Conservation (phyloP, 1,284 basidiomycete species). For the Cryptococcus amylolentus region DNA sequence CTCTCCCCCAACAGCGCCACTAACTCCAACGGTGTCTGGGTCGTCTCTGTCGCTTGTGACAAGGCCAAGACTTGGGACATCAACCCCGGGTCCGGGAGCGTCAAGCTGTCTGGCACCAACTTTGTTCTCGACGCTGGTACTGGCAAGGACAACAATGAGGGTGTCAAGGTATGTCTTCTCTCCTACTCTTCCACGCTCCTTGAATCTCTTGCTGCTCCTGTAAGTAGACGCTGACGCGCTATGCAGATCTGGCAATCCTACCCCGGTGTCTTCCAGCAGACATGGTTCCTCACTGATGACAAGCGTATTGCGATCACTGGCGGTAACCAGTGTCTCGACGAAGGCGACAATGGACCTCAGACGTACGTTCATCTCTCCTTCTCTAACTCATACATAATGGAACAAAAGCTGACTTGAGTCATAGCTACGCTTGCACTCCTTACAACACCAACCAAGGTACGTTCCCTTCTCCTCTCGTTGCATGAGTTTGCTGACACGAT, state of each 20-base stretch:
- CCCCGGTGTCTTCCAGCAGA: constrained; percentile 25
- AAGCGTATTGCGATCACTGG: constrained; percentile 36
- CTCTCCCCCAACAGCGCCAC: constrained; percentile 6
- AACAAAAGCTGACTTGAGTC: not conserved
- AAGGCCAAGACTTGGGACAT: constrained; percentile 19
- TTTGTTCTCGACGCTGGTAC: constrained; percentile 30
- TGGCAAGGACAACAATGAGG: constrained; percentile 14
- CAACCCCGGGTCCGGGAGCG: constrained; percentile 18
- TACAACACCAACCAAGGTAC: constrained; percentile 13
- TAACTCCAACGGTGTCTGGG: constrained; percentile 7
- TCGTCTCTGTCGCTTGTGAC: constrained; percentile 10
- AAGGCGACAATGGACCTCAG: constrained; percentile 28
- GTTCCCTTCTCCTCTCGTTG: not conserved
- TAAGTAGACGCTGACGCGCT: not conserved
- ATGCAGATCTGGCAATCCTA: constrained; percentile 22
- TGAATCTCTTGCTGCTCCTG: not conserved
- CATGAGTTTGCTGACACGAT: too few species aligned
- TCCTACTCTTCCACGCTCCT: not conserved
- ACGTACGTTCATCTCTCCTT: constrained; percentile 19
- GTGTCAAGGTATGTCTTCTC: constrained; percentile 13
- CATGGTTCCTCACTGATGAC: constrained; percentile 30
- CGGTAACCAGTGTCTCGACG: constrained; percentile 30
- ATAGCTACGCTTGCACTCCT: constrained; percentile 3
- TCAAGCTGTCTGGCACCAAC: constrained; percentile 15
- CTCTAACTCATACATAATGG: not conserved